Conservation (phyloP, 2,329 filamentous ascomycete species). For the Fusarium sp. region DNA sequence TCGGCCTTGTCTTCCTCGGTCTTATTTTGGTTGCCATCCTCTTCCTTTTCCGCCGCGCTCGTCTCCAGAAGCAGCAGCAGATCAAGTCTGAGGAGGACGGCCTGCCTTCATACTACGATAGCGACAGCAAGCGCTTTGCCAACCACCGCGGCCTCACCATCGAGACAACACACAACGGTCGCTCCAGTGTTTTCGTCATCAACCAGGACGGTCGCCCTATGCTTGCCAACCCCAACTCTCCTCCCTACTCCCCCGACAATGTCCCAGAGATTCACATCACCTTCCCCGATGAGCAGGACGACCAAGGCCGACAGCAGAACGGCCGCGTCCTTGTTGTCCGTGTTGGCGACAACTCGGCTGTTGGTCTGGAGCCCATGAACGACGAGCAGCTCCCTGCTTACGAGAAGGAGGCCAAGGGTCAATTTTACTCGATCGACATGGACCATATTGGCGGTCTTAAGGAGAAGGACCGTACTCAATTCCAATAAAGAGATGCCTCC, state of each 20-base stretch:
- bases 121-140: slow-evolving; percentile 59
- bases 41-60: slow-evolving; percentile 76
- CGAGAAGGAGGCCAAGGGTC: slow-evolving; percentile 79
- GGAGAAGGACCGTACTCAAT: slow-evolving; percentile 75
- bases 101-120: slow-evolving; percentile 77
- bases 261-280: slow-evolving; percentile 98
- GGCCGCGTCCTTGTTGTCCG: slow-evolving; percentile 92
- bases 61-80: slow-evolving; percentile 60
- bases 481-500: slow-evolving; percentile 48
- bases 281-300: slow-evolving; percentile 95
- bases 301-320: slow-evolving; percentile 80
- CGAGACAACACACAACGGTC: slow-evolving; percentile 65
- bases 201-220: slow-evolving; percentile 81
- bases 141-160: slow-evolving; percentile 68
- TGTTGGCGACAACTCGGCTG: slow-evolving; percentile 84
- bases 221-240: slow-evolving; percentile 78
- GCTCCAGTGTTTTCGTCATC: slow-evolving; percentile 79
- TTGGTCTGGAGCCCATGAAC: slow-evolving; percentile 89
- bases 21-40: slow-evolving; percentile 75
- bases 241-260: slow-evolving; percentile 81
- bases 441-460: slow-evolving; percentile 93
- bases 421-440: slow-evolving; percentile 95
- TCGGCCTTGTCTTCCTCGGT: slow-evolving; percentile 80
- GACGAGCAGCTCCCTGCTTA: slow-evolving; percentile 88
- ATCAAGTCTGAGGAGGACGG: slow-evolving; percentile 54